Evolutionary conservation across 2,329 filamentous ascomycete genomes (phyloP), one percentile per base, ranked within the genome.

Genomic region (Chrysoporthe cubensis): DNA sequence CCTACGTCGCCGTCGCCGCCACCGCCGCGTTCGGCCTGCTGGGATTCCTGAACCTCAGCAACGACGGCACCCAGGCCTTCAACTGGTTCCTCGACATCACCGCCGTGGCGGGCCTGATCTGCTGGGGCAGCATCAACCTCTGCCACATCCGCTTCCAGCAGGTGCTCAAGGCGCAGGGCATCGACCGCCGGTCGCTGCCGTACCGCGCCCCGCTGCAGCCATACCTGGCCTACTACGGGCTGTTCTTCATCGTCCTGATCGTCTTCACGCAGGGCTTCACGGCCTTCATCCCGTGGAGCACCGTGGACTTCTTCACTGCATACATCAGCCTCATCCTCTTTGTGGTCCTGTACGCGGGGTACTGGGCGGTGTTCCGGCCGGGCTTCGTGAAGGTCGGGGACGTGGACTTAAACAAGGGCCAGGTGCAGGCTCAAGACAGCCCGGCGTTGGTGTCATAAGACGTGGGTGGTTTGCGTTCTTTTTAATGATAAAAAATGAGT

Each of bases 31-130:
- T 84, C 73, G 79, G 78, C 34, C 75, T 75, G 44, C 79, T 85
- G 16, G 81, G 82, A 2, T 86, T 85, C 71, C 77, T 86, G 16
- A 84, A 81, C 66, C 79, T 82, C 26, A 80, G 77, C 18, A 81
- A 77, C 63, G 78, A 75, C 59, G 79, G 79, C 4, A 76, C 79
- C 18, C 78, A 81, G 16, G 84, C 85, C 0, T 87, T 87, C 75
- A 81, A 80, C 66, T 87, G 85, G 85, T 83, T 87, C 71, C 81
- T 85, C 54, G 86, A 85, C 71, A 75, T 87, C 42, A 85, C 83
- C 57, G 87, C 83, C 68, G 82, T 75, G 32, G 67, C 73, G 21
- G 74, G 72, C 59, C 70, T 78, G 58, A 76, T 78, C 66, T 75
- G 75, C 32, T 79, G 77, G 77, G 73, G 75, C 44, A 72, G 71